Evolutionary conservation across 2,329 filamentous ascomycete genomes (phyloP), one percentile per base, ranked within the genome.

Genomic region (Sarocladiaceae sp.): DNA sequence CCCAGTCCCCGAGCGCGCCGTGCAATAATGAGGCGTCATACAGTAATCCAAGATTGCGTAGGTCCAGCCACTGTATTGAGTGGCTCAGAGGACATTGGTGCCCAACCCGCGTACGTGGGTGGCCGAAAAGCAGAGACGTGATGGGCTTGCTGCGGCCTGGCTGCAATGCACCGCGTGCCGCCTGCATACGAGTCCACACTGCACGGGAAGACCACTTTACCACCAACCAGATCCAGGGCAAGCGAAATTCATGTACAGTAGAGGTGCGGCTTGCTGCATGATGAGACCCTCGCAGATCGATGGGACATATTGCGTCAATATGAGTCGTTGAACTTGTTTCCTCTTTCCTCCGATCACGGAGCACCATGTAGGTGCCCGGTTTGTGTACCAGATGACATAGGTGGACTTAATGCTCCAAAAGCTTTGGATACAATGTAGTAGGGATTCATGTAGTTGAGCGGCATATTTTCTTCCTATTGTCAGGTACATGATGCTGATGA

Each of bases 401-500:
- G n/a, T n/a, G n/a, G n/a, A n/a, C n/a, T n/a, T n/a, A n/a, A n/a
- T n/a, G n/a, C n/a, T n/a, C n/a, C n/a, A n/a, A n/a, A n/a, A n/a
- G n/a, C n/a, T n/a, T n/a, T n/a, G n/a, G n/a, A n/a, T n/a, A n/a
- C n/a, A n/a, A n/a, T n/a, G n/a, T n/a, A n/a, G n/a, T n/a, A n/a
- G n/a, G n/a, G n/a, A n/a, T n/a, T n/a, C n/a, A n/a, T n/a, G n/a
- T n/a, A n/a, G n/a, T n/a, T n/a, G n/a, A n/a, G n/a, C n/a, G 33
- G 15, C 7, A n/a, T n/a, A 36, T n/a, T 40, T 44, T 26, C n/a
- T 28, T 28, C 28, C 40, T 23, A 44, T 44, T 44, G 40, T 15
- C 40, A 22, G 20, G 13, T 44, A 44, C 40, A 44, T 23, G 20
- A 44, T 44, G 40, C 40, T 44, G 25, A n/a, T 44, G 22, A 28